phyloP scores from a whole-genome alignment of 2,329 filamentous ascomycete species.

The Neofusicoccum kwambonambiense region DNA sequence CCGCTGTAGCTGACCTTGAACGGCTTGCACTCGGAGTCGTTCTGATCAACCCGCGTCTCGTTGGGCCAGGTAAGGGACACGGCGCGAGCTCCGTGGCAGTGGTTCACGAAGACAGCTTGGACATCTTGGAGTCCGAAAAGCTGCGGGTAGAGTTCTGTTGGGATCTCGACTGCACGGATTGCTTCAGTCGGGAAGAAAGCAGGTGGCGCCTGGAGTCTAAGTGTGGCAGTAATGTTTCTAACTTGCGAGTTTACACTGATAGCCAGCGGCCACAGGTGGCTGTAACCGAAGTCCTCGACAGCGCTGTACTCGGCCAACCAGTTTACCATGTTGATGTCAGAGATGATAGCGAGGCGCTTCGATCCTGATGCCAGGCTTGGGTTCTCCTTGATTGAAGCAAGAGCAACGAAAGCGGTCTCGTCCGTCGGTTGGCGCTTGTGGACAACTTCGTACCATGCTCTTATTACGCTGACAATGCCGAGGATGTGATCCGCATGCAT shows the following conservation, averaged over 20 bases:
- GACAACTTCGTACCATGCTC: conserved; percentile 69
- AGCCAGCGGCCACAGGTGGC: conserved; percentile 53
- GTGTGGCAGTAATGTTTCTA: neutral
- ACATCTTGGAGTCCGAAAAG: conserved; percentile 65
- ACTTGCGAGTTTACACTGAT: conserved; percentile 28
- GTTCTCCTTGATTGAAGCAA: conserved; percentile 36
- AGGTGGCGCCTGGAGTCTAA: neutral
- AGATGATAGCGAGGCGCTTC: conserved; percentile 61
- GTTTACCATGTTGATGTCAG: conserved; percentile 67
- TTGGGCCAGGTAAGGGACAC: conserved; percentile 71
- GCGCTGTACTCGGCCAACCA: conserved; percentile 78
- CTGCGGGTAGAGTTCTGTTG: conserved; percentile 37
- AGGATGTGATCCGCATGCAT: conserved; percentile 95
- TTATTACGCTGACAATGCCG: conserved; percentile 76
- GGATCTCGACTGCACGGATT: neutral
- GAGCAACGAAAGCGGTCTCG: conserved; percentile 20
- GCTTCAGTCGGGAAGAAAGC: neutral
- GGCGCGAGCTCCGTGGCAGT: conserved; percentile 78
- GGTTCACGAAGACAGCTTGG: conserved; percentile 66
- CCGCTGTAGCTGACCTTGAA: conserved; percentile 93
- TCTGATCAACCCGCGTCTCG: conserved; percentile 38
- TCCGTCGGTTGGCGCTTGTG: conserved; percentile 40
- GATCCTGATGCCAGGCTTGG: conserved; percentile 19
- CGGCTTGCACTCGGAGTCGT: conserved; percentile 19
- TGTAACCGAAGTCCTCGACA: conserved; percentile 74